Evolutionary conservation across 495 filamentous ascomycete species (phyloP).

Genomic region (Podospora australis): DNA sequence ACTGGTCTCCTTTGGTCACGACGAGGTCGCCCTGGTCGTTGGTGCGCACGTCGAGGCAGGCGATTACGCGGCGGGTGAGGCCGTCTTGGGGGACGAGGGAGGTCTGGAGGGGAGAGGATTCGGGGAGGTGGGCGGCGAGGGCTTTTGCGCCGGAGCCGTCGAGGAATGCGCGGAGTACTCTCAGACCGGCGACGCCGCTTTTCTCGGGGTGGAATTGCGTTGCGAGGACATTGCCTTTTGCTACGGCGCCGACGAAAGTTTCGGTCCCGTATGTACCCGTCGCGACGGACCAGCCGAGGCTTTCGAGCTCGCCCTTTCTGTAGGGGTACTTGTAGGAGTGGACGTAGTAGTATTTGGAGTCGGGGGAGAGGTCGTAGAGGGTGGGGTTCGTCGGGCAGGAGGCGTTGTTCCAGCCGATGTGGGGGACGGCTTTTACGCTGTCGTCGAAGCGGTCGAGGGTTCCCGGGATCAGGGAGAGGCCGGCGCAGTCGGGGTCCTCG

Average conservation of each 20-base stretch:
- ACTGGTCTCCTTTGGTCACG: slow-evolving; percentile 97
- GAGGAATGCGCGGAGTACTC: slow-evolving; percentile 79
- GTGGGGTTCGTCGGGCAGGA: slow-evolving; percentile 40
- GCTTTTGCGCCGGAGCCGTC: slow-evolving; percentile 52
- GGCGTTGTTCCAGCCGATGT: slow-evolving; percentile 97
- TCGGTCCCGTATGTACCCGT: slow-evolving; percentile 82
- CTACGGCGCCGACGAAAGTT: slow-evolving; percentile 86
- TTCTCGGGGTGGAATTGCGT: slow-evolving; percentile 99
- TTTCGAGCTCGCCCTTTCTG: slow-evolving; percentile 59
- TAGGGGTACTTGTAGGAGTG: slow-evolving; percentile 89
- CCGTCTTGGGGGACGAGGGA: slow-evolving; percentile 44
- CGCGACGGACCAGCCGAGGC: slow-evolving; percentile 80
- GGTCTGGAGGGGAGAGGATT: background rate
- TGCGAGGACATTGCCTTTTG: slow-evolving; percentile 74
- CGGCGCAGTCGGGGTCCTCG: slow-evolving; percentile 63
- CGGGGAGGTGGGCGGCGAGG: slow-evolving; percentile 20
- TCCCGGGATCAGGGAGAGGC: slow-evolving; percentile 67
- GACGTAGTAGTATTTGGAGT: slow-evolving; percentile 97
- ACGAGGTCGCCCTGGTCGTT: slow-evolving; percentile 94
- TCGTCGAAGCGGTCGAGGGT: slow-evolving; percentile 71
- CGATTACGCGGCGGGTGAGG: slow-evolving; percentile 83
- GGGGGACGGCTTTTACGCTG: slow-evolving; percentile 77
- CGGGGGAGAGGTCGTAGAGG: slow-evolving; percentile 67
- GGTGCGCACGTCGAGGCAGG: slow-evolving; percentile 92
- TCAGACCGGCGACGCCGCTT: slow-evolving; percentile 79